Evolutionary conservation across 345 rosid genomes (phyloP), one percentile per base, ranked within the genome.

Genomic region (Citrus hindsii): DNA sequence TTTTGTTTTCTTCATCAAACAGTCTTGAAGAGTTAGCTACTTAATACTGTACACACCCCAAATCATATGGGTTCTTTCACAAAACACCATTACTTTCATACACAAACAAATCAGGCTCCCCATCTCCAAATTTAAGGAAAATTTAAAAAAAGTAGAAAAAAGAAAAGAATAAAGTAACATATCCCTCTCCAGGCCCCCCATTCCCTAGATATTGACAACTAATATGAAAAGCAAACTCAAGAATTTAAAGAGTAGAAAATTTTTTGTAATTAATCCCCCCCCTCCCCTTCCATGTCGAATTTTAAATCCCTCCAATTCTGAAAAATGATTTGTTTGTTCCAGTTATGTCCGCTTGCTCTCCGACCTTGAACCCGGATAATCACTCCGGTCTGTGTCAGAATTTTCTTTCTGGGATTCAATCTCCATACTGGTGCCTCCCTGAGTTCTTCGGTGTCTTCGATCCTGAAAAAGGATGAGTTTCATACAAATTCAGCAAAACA

Each of bases 301-400:
- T 51, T 27, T 9, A 35, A 35, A 63, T 69, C 40, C 77, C 62
- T 73, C 73, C 10, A 9, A 24, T 28, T 67, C 58, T 37, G 56
- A 33, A 38, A 25, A 69, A 61, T 30, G 69, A 53, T 13, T 60
- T 46, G 61, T 69, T 9, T 4, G 46, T 38, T 73, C 35, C 14
- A 32, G 35, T 82, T 68, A 83, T 53, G 77, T 75, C 66, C 75
- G 79, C 85, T 82, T 86, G 84, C 92, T 90, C 80, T 90, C 93
- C 67, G 90, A 86, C 80, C 93, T 90, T 73, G 95, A 89, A 70
- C 89, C 87, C 0, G 88, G 83, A 84, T 86, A 69, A 75, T 94
- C 91, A 13, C 90, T 85, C 40, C 42, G 71, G 30, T 94, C 97
- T 0, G 97, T 92, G 80, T 95, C 99, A 1, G 96, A 93, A 42